Conservation (phyloP, 495 filamentous ascomycete genomes). For the Podospora anserina region DNA sequence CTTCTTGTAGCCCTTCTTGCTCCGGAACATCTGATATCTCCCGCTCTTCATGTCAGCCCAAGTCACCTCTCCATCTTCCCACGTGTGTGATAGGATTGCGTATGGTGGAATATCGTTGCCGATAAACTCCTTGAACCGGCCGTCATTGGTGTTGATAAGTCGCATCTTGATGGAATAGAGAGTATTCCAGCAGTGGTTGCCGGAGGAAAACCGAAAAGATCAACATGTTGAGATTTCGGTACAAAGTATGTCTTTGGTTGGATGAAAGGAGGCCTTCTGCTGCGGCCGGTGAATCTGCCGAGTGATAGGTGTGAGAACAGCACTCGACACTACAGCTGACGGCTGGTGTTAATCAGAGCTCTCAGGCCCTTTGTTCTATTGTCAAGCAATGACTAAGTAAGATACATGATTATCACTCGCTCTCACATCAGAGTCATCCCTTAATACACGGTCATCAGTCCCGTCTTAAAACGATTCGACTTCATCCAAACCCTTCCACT, state of each 20-base stretch:
- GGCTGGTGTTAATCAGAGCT: no score
- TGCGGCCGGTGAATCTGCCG: not conserved
- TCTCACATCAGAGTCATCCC: no score
- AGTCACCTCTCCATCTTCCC: slow-evolving; percentile 22
- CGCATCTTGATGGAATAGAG: not conserved
- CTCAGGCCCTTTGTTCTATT: no score
- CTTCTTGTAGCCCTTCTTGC: slow-evolving; percentile 10
- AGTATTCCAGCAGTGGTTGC: not conserved
- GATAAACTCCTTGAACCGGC: not conserved
- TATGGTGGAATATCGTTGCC: slow-evolving; percentile 4
- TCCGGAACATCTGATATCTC: not conserved
- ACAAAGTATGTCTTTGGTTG: not conserved
- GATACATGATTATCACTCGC: no score
- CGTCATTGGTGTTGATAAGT: slow-evolving; percentile 6
- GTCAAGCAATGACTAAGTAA: no score
- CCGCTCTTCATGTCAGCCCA: slow-evolving; percentile 6
- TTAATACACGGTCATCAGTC: no score
- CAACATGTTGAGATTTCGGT: not conserved
- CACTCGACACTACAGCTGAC: not conserved
- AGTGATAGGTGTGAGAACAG: not conserved
- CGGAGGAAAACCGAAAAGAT: not conserved
- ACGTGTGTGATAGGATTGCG: slow-evolving; percentile 22
- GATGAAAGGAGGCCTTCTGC: not conserved
- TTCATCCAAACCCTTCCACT: no score
- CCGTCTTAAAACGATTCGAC: no score